Percentiles rank a stretch among this genome's conserved stretches.
These are phyloP conservation scores for Chlorokybus atmophyticus DNA, from an alignment of 139 green algal species.

Conservation along the genomic window DNA sequence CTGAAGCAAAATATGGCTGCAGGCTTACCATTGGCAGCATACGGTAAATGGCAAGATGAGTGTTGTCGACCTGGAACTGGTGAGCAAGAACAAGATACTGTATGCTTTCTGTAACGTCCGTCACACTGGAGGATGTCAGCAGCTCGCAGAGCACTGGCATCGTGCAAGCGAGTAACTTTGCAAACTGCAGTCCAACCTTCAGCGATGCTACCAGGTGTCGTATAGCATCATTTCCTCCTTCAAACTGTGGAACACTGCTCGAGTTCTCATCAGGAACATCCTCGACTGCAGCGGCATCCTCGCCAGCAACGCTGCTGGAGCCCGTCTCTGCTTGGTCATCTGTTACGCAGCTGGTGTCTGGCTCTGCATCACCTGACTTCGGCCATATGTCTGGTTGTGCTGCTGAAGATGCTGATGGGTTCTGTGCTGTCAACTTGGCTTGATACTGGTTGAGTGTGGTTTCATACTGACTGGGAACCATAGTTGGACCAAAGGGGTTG, in stretches of 20 bases:
- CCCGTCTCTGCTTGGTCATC: background rate
- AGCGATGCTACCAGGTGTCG: conserved; percentile 55
- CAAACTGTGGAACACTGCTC: background rate
- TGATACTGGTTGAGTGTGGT: conserved; percentile 7
- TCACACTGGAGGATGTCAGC: conserved; percentile 42
- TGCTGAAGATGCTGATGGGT: background rate
- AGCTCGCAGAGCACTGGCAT: conserved; percentile 41
- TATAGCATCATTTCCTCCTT: conserved; percentile 16
- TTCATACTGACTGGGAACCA: conserved; percentile 23
- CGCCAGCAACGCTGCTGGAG: background rate
- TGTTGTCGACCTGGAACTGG: conserved; percentile 46
- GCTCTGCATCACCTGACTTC: background rate
- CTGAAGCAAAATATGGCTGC: background rate
- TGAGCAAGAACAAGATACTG: conserved; percentile 50
- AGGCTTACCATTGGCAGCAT: conserved; percentile 51
- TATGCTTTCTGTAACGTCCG: conserved; percentile 58
- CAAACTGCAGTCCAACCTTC: conserved; percentile 45
- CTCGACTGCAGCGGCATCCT: background rate
- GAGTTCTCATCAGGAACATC: background rate
- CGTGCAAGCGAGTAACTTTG: conserved; percentile 15
- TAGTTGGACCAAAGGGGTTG: conserved; percentile 58
- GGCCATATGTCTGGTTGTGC: too few relatives aligned
- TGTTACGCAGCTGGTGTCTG: too few relatives aligned
- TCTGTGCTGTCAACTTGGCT: conserved; percentile 1
- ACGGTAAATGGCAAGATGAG: conserved; percentile 12